A percentile compares a stretch with the other conserved stretches of the same genome.
Evolutionary conservation across 352 stramenopile species (phyloP).

Genomic region (Blastocystis sp.): DNA sequence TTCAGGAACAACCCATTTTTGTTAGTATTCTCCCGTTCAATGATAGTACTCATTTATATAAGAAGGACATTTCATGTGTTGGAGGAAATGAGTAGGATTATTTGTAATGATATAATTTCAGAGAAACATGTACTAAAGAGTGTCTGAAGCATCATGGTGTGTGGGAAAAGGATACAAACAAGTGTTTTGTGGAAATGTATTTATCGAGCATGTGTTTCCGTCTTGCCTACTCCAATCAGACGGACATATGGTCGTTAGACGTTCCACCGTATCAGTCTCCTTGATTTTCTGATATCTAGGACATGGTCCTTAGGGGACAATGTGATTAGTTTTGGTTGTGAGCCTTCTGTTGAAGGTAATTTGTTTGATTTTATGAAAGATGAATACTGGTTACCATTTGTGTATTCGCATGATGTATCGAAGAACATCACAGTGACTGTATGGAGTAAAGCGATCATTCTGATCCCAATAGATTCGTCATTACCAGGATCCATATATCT

Average conservation of each 20-base stretch:
- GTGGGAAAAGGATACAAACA: background rate
- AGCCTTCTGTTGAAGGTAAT: background rate
- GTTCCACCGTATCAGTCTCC: background rate
- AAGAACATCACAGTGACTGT: background rate
- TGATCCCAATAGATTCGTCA: background rate
- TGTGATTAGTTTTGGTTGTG: background rate
- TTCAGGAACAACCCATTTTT: background rate
- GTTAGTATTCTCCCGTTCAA: background rate
- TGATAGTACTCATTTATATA: background rate
- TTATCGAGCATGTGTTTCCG: constrained; percentile 15
- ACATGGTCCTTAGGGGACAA: background rate
- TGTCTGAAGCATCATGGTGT: background rate
- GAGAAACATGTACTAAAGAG: background rate
- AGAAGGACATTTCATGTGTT: constrained; percentile 22
- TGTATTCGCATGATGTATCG: background rate
- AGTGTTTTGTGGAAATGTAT: constrained; percentile 22
- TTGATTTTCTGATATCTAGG: background rate
- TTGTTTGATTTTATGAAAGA: background rate
- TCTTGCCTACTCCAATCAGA: background rate
- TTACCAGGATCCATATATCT: constrained; percentile 38
- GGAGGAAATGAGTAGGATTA: background rate
- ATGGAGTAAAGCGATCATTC: no score
- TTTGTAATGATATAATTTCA: background rate
- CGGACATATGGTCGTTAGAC: background rate
- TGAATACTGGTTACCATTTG: background rate